phyloP scores from a whole-genome alignment of 2,329 filamentous ascomycete genomes.

The Hymenoscyphus fraxineus region DNA sequence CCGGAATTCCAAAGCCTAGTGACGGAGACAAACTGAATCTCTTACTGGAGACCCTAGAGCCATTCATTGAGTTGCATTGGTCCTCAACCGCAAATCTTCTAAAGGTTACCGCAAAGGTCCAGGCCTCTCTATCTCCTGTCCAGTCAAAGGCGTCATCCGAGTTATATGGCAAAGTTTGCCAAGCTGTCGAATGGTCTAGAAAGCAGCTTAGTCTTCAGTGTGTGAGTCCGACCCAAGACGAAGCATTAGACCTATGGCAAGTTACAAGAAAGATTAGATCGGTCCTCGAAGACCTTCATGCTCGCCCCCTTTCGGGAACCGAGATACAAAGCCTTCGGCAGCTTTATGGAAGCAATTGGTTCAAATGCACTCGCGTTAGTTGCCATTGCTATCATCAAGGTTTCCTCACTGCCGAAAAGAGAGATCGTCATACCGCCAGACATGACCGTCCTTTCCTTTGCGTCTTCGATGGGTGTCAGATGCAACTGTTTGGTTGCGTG shows the following conservation, averaged over 20 bases:
- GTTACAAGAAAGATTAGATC: slow-evolving; percentile 9
- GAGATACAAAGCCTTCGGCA: neutral
- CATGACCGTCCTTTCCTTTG: slow-evolving; percentile 40
- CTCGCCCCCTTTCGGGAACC: neutral
- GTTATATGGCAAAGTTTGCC: neutral
- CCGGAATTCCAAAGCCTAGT: slow-evolving; percentile 16
- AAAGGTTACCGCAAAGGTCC: neutral
- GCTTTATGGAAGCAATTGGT: slow-evolving; percentile 37
- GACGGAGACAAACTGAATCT: neutral
- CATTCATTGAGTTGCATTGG: neutral
- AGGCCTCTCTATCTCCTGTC: neutral
- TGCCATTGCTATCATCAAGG: slow-evolving; percentile 42
- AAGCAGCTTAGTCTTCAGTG: neutral
- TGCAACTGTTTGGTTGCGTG: too few species aligned
- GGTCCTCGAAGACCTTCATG: slow-evolving; percentile 6
- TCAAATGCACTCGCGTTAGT: slow-evolving; percentile 38
- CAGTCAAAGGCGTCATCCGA: neutral
- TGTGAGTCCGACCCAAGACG: neutral
- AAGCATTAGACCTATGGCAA: neutral
- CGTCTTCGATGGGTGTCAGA: slow-evolving; percentile 11
- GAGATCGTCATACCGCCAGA: slow-evolving; percentile 36
- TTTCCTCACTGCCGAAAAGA: slow-evolving; percentile 32
- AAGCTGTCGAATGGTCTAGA: neutral
- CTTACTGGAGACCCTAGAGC: neutral
- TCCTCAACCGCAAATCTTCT: too few species aligned